phyloP scores from a whole-genome alignment of 1,139 yeast species.

The Kodamaea alishanica region DNA sequence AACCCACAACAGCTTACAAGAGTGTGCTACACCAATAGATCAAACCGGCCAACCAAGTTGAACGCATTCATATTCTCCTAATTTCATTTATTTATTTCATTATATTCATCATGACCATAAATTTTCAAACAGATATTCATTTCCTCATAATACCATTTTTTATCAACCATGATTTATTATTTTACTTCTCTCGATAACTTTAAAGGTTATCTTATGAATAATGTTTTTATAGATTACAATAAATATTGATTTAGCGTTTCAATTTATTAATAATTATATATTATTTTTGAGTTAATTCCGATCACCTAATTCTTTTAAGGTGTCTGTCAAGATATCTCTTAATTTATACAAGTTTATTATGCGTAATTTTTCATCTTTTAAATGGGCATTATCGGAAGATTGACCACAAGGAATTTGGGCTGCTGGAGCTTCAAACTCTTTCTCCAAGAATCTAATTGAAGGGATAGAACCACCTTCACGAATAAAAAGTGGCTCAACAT shows the following conservation, averaged over 20 bases:
- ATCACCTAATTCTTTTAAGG: constrained; percentile 40
- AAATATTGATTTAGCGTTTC: too few relatives aligned
- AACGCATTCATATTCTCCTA: constrained; percentile 30
- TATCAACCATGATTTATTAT: not conserved
- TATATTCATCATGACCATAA: too few relatives aligned
- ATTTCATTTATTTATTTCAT: constrained; percentile 6
- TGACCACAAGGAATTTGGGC: constrained; percentile 98
- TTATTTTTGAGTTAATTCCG: too few relatives aligned
- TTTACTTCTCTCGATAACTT: too few relatives aligned
- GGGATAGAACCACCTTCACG: constrained; percentile 98
- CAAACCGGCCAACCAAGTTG: constrained; percentile 21
- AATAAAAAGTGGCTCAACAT: constrained; percentile 69
- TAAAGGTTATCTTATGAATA: not conserved
- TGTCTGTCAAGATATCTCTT: constrained; percentile 58
- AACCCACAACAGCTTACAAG: constrained; percentile 16
- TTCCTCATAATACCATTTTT: too few relatives aligned
- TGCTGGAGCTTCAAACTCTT: constrained; percentile 79
- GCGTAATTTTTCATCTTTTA: constrained; percentile 80
- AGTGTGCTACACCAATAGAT: constrained; percentile 30
- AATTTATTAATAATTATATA: not conserved
- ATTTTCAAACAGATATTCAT: too few relatives aligned
- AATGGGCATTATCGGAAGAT: constrained; percentile 90
- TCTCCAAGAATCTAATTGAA: constrained; percentile 79
- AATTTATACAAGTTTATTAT: constrained; percentile 74
- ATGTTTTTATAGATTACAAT: too few relatives aligned